Conservation (phyloP, 192 early-diverging fungal genomes). For the Podila epicladia region DNA sequence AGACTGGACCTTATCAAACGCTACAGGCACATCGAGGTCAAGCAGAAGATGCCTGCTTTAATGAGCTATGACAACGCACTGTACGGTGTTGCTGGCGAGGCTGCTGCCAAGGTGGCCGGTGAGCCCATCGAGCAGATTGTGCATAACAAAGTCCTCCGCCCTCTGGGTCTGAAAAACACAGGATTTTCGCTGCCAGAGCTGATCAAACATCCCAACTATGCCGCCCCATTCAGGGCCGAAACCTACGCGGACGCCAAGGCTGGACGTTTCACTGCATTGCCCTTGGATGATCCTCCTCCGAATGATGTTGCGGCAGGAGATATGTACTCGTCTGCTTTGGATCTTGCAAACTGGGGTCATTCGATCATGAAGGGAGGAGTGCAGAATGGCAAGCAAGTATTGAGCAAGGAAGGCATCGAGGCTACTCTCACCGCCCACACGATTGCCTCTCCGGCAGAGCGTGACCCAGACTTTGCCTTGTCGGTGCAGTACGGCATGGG, state of each 20-base stretch:
- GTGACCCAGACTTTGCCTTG: not conserved
- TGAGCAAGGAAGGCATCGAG: conserved; percentile 5
- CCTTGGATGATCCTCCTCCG: too few species aligned
- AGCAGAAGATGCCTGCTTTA: not conserved
- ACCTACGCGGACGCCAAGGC: conserved; percentile 15
- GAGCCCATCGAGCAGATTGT: conserved; percentile 17
- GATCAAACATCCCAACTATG: conserved; percentile 16
- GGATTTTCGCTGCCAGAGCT: conserved; percentile 28
- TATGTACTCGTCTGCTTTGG: conserved; percentile 26
- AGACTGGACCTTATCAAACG: conserved; percentile 14
- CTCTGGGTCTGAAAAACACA: conserved; percentile 12
- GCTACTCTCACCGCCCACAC: not conserved
- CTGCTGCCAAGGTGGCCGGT: conserved; percentile 22
- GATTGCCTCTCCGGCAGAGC: not conserved
- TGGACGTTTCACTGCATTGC: not conserved
- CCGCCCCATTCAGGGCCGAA: conserved; percentile 11
- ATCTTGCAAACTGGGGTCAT: conserved; percentile 18
- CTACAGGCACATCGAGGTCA: not conserved
- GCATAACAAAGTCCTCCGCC: conserved; percentile 3
- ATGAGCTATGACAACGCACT: conserved; percentile 13
- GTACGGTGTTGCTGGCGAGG: conserved; percentile 33
- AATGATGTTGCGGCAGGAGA: conserved; percentile 14
- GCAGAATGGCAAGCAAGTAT: conserved; percentile 10
- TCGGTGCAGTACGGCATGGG: not conserved
- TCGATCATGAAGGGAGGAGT: conserved; percentile 7